phyloP scores from a whole-genome alignment of 78 protist species.

The Speleostelium caveatum region DNA sequence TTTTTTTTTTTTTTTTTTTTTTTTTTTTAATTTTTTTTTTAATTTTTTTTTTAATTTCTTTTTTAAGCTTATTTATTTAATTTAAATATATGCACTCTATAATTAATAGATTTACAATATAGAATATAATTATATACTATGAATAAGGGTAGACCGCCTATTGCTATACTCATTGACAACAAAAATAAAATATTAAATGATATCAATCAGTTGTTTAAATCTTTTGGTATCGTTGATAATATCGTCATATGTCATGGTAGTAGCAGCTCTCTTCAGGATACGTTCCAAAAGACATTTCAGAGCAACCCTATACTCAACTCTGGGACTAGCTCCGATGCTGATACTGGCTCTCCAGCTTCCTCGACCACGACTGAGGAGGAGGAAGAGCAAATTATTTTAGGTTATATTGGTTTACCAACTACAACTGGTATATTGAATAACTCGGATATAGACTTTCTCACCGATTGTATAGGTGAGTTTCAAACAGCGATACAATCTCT shows the following conservation, averaged over 20 bases:
- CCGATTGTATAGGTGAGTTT: conserved; percentile 21
- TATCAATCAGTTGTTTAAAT: conserved; percentile 32
- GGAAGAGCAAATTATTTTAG: neutral
- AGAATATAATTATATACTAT: too few relatives aligned
- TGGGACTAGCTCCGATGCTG: too few relatives aligned
- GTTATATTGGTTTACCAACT: conserved; percentile 62
- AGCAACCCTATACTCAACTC: neutral
- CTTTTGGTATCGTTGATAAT: conserved; percentile 4
- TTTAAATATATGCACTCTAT: neutral
- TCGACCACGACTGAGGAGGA: neutral
- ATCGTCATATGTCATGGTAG: neutral
- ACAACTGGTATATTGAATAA: conserved; percentile 10
- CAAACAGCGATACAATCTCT: neutral
- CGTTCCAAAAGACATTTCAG: neutral
- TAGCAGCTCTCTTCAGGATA: neutral
- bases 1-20: too few relatives aligned
- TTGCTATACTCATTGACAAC: conserved; percentile 36
- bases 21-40: too few relatives aligned
- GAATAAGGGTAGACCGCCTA: neutral
- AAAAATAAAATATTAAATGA: conserved; percentile 48
- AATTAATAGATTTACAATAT: neutral
- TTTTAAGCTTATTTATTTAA: too few relatives aligned
- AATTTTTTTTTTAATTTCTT: too few relatives aligned
- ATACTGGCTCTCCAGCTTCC: neutral
- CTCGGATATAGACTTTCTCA: conserved; percentile 43